These are phyloP conservation scores for Diaporthe nobilis DNA, from an alignment of 2,329 filamentous ascomycete genomes.

Conservation along the genomic window DNA sequence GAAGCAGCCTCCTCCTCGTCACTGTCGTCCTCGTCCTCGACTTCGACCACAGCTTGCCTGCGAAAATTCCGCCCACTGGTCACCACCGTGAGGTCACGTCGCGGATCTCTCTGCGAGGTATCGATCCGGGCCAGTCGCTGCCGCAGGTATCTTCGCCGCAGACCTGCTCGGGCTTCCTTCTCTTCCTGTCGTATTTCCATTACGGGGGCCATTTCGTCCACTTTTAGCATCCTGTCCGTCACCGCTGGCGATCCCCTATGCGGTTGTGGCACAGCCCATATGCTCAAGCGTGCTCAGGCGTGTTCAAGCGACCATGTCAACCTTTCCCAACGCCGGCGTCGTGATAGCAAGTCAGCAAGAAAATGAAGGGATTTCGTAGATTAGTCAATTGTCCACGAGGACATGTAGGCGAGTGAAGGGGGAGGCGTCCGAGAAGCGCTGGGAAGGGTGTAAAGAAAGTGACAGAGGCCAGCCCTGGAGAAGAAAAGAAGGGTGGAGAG, in stretches of 20 bases:
- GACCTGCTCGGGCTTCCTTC: background rate
- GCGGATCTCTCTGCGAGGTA: background rate
- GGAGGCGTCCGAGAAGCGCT: background rate
- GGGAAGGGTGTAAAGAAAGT: conserved; percentile 23
- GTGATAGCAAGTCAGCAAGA: conserved; percentile 1
- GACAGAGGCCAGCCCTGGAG: conserved; percentile 41
- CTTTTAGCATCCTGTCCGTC: conserved; percentile 33
- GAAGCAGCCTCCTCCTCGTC: conserved; percentile 30
- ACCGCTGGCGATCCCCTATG: conserved; percentile 22
- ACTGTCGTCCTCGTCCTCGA: conserved; percentile 22
- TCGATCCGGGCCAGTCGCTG: conserved; percentile 22
- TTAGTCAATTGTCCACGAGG: background rate
- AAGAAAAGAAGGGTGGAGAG: conserved; percentile 9
- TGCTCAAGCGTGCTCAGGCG: conserved; percentile 2
- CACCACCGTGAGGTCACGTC: background rate
- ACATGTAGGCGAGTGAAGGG: background rate
- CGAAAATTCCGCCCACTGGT: background rate
- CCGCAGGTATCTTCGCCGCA: conserved; percentile 14
- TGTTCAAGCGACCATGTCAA: conserved; percentile 40
- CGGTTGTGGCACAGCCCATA: conserved; percentile 25
- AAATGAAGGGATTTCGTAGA: background rate
- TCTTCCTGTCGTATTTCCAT: conserved; percentile 28
- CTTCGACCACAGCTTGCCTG: conserved; percentile 11
- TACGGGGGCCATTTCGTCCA: conserved; percentile 41
- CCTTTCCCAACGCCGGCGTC: conserved; percentile 40